These are phyloP conservation scores for Xylariales sp. DNA, from an alignment of 2,329 filamentous ascomycete species.

Conservation along the genomic window DNA sequence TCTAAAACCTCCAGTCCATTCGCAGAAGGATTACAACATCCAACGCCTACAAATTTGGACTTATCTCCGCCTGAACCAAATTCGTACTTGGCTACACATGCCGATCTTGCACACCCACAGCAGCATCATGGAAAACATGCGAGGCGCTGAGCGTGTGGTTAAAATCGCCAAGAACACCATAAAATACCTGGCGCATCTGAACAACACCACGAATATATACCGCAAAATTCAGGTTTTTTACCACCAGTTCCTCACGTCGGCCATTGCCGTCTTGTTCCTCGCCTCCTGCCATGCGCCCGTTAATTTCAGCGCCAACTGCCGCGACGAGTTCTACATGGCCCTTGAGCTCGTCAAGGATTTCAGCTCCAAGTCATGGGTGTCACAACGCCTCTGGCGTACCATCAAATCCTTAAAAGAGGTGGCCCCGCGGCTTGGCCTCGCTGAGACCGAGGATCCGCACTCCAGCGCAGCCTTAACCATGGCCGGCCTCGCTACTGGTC, in stretches of 20 bases:
- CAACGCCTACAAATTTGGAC: conserved; percentile 77
- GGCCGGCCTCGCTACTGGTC: conserved; percentile 46
- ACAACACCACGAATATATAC: conserved; percentile 69
- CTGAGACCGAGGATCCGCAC: conserved; percentile 48
- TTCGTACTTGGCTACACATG: conserved; percentile 84
- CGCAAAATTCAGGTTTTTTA: conserved; percentile 70
- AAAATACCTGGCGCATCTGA: conserved; percentile 64
- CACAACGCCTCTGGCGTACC: conserved; percentile 69
- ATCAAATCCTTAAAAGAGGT: conserved; percentile 68
- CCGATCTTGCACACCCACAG: conserved; percentile 81
- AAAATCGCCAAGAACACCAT: conserved; percentile 76
- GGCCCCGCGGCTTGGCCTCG: conserved; percentile 63
- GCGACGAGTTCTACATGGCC: conserved; percentile 75
- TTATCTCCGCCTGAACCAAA: conserved; percentile 83
- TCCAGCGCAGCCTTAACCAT: conserved; percentile 49
- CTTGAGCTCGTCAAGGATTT: conserved; percentile 71
- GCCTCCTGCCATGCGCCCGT: conserved; percentile 72
- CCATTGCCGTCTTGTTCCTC: conserved; percentile 71
- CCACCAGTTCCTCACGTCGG: conserved; percentile 74
- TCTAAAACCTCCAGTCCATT: conserved; percentile 28
- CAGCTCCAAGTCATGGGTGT: conserved; percentile 66
- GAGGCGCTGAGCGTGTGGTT: conserved; percentile 69
- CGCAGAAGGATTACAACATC: conserved; percentile 55
- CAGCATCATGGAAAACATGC: conserved; percentile 73
- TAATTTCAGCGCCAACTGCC: conserved; percentile 62